Evolutionary conservation across 2,329 filamentous ascomycete species (phyloP).

Genomic region (Metarhizium rileyi): DNA sequence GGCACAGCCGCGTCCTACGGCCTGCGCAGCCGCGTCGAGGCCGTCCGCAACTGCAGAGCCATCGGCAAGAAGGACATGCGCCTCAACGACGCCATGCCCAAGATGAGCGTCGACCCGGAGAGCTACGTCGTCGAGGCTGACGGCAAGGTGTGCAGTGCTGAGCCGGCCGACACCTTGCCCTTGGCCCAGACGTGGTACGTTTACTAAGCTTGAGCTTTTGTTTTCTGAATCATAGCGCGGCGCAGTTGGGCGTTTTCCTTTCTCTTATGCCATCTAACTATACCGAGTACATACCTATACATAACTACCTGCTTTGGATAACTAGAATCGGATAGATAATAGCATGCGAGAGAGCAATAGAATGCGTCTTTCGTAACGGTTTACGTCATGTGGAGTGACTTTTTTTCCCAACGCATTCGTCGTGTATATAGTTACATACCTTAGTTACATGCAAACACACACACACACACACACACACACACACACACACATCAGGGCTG

Average conservation of each 20-base stretch:
- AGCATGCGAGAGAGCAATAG: too few species aligned
- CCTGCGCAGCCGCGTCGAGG: constrained; percentile 68
- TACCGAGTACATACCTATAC: too few species aligned
- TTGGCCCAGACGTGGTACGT: constrained; percentile 70
- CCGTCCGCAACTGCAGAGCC: constrained; percentile 64
- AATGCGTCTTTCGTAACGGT: too few species aligned
- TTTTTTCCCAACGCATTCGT: too few species aligned
- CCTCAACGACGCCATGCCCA: constrained; percentile 72
- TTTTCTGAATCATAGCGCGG: neutral
- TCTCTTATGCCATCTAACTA: too few species aligned
- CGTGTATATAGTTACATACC: too few species aligned
- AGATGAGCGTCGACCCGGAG: constrained; percentile 88
- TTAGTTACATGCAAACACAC: too few species aligned
- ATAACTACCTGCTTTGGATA: too few species aligned
- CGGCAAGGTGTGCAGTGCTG: constrained; percentile 61
- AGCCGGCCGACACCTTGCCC: constrained; percentile 61
- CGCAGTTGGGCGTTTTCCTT: neutral
- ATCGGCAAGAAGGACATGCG: constrained; percentile 85
- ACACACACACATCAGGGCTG: too few species aligned
- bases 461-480: too few species aligned
- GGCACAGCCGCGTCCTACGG: constrained; percentile 63
- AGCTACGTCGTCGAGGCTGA: constrained; percentile 82
- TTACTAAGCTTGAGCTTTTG: constrained; percentile 38
- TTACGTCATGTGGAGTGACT: too few species aligned
- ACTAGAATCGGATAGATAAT: too few species aligned